Base-by-base conservation (phyloP, 2,329 filamentous ascomycete genomes). In the Claviceps humidiphila region DNA sequence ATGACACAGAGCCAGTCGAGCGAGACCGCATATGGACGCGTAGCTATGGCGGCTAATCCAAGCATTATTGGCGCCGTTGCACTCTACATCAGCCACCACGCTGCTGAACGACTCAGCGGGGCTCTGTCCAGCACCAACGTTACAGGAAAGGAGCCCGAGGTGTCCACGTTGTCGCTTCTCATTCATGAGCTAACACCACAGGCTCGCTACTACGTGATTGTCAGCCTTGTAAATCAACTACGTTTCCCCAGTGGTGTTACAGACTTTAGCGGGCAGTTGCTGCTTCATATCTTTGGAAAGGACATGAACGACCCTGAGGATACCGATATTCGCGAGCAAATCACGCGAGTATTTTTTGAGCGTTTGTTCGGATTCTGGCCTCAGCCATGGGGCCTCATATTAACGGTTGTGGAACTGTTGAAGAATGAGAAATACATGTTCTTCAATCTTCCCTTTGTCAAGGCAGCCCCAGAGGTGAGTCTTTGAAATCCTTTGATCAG, bases 381-480 rank as follows among this genome's bases (percentile, higher is more conserved):
- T 50, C 91, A 97, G 66, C 91, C 94, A 17, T 97, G 91, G 91
- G 94, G 94, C 13, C 73, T 98, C 44, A 84, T 96, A 65, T 84
- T 90, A 56, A 91, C 89, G 39, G 78, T 95, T 55, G 73, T 93
- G 57, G 93, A 97, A 71, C 77, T 98, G 53, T 76, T 95, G 59
- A 94, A 95, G 74, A 96, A 95, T 65, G 84, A 87, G 51, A 87
- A 83, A 64, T 94, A 91, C 68, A 82, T 82, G 63, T 95, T 98
- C 74, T 97, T 94, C 74, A 87, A 93, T 49, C 76, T 95, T 58
- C 87, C 88, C 26, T 96, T 95, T 62, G 87, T 97, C 69, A 94
- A 95, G 73, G 80, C 84, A 58, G 81, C 85, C 59, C 89, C 89
- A 58, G 89, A 96, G 75, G 89, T 94, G 74, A 67, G 71, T 30